Base-by-base conservation (phyloP, 768 basidiomycete species). In the Leccinellum luteum region DNA sequence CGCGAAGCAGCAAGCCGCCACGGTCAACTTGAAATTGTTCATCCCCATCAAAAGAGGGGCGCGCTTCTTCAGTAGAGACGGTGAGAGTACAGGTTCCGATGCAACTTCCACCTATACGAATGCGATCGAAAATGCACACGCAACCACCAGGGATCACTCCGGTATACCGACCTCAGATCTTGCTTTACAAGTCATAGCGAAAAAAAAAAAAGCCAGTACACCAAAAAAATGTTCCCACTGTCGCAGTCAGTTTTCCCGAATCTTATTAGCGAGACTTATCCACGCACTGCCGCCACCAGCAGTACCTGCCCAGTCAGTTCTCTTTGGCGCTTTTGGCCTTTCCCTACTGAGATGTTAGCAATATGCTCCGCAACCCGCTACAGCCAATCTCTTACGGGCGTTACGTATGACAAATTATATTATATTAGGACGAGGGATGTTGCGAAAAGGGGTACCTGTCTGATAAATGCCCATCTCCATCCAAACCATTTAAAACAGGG, bases 401-500 rank as follows among this genome's bases (percentile, higher is more conserved):
- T 89, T 17, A 84, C 81, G 69, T 92, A 86, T 19, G n/a, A n/a
- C n/a, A n/a, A n/a, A n/a, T n/a, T n/a, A n/a, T n/a, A n/a, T n/a
- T n/a, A n/a, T n/a, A n/a, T n/a, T n/a, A n/a, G n/a, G n/a, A n/a
- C n/a, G n/a, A n/a, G n/a, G n/a, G n/a, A n/a, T n/a, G 85, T 8
- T 5, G 77, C 59, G 66, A 88, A 91, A 43, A 90, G 61, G 25
- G 90, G 89, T 21, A 86, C 68, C 64, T 92, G 90, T 38, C 87
- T 71, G 0, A 91, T 75, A 73, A 92, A 92, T 1, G 90, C 89
- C 82, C 84, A 88, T 66, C 89, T 75, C 89, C 89, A 91, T 7
- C 90, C 90, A 35, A 89, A 69, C 72, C 88, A 89, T 30, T 55
- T 25, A 34, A 31, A 41, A 48, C 31, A 59, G 27, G 31, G 54